phyloP scores from a whole-genome alignment of 1,139 yeast genomes.

The Wickerhamomyces sp. region DNA sequence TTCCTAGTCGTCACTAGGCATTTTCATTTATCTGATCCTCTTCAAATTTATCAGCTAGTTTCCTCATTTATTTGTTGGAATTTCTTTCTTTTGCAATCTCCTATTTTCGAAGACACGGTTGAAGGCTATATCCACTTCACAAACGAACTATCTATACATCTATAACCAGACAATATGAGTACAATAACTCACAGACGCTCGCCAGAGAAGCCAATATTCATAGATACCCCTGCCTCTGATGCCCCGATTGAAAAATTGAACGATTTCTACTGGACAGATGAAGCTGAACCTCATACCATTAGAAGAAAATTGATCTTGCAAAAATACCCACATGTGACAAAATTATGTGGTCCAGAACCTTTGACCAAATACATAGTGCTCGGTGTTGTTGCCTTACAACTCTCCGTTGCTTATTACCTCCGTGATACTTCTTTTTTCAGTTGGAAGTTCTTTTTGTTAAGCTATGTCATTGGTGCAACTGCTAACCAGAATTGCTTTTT shows the following conservation, averaged over 20 bases:
- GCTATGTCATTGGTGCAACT: slow-evolving; percentile 83
- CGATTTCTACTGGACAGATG: slow-evolving; percentile 82
- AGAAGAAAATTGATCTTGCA: slow-evolving; percentile 71
- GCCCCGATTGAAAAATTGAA: slow-evolving; percentile 26
- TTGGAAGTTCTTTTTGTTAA: slow-evolving; percentile 54
- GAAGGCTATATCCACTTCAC: too few relatives aligned
- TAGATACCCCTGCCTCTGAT: slow-evolving; percentile 24
- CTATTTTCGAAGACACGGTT: too few relatives aligned
- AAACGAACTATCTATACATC: not conserved
- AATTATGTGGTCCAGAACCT: slow-evolving; percentile 84
- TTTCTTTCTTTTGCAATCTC: too few relatives aligned
- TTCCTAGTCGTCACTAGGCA: too few relatives aligned
- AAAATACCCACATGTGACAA: slow-evolving; percentile 74
- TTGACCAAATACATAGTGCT: slow-evolving; percentile 71
- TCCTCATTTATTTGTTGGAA: too few relatives aligned
- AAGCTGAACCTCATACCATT: slow-evolving; percentile 73
- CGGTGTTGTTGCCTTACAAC: slow-evolving; percentile 61
- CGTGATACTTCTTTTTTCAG: slow-evolving; percentile 51
- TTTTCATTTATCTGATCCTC: too few relatives aligned
- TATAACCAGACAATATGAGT: too few relatives aligned
- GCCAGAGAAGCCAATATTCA: slow-evolving; percentile 17
- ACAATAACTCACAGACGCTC: slow-evolving; percentile 27
- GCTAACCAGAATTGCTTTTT: slow-evolving; percentile 78
- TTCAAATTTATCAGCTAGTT: too few relatives aligned
- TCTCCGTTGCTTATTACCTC: slow-evolving; percentile 55